These are phyloP conservation scores for Claviceps spartinae DNA, from an alignment of 2,329 filamentous ascomycete genomes.

Conservation along the genomic window DNA sequence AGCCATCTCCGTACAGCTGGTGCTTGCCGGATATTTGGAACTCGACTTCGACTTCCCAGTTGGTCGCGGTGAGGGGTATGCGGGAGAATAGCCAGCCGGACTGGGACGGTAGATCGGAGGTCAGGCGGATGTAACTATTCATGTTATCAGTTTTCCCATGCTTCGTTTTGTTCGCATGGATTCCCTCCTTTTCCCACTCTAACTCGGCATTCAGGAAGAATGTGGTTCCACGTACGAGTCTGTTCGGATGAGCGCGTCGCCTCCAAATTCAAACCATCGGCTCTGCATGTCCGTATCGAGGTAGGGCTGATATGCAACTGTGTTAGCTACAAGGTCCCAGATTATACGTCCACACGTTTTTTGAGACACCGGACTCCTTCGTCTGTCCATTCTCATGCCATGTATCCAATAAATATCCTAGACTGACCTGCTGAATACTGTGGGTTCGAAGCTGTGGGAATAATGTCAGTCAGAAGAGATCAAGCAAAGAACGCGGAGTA, in stretches of 20 bases:
- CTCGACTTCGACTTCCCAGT: conserved; percentile 96
- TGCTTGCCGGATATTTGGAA: conserved; percentile 87
- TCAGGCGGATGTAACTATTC: conserved; percentile 75
- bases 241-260: conserved; percentile 72
- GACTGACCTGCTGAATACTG: conserved; percentile 62
- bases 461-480: background rate
- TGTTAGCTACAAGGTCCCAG: background rate
- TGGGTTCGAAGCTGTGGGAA: conserved; percentile 64
- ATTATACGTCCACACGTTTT: background rate
- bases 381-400: background rate
- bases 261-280: conserved; percentile 98
- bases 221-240: conserved; percentile 40
- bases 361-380: background rate
- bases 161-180: background rate
- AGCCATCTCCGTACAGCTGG: conserved; percentile 86
- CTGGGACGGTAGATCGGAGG: conserved; percentile 80
- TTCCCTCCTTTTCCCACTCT: background rate
- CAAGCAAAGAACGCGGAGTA: background rate
- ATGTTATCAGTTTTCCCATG: background rate
- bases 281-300: conserved; percentile 96
- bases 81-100: conserved; percentile 88
- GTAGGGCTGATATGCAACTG: conserved; percentile 55
- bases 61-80: conserved; percentile 89
- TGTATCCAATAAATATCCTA: background rate
- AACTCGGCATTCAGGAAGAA: background rate